These are phyloP conservation scores for Kwoniella dendrophila DNA, from an alignment of 768 basidiomycete genomes.

Conservation along the genomic window DNA sequence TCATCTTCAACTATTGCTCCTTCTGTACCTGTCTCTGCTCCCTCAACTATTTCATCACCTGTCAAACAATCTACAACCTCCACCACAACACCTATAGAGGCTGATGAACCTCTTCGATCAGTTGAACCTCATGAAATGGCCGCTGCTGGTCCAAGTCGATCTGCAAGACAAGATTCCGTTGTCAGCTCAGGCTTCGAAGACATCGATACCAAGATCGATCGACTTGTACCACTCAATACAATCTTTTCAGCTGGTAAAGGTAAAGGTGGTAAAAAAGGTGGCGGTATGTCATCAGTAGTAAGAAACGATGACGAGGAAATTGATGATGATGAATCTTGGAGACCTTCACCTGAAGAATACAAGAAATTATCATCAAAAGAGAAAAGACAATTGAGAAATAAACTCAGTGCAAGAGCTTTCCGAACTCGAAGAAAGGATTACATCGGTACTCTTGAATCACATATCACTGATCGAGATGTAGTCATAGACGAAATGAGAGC, in stretches of 20 bases:
- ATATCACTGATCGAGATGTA: conserved; percentile 87
- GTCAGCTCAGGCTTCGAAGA: conserved; percentile 25
- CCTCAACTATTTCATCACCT: conserved; percentile 3
- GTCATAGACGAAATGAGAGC: conserved; percentile 83
- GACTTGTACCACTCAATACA: conserved; percentile 42
- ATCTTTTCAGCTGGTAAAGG: conserved; percentile 55
- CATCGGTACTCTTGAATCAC: conserved; percentile 87
- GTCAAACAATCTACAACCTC: background rate
- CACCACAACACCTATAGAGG: conserved; percentile 20
- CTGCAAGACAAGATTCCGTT: conserved; percentile 23
- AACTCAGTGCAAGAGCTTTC: conserved; percentile 94
- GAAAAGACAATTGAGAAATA: conserved; percentile 93
- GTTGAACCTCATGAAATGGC: conserved; percentile 31
- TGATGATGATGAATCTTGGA: conserved; percentile 55
- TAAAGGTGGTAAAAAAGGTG: conserved; percentile 57
- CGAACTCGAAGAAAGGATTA: conserved; percentile 95
- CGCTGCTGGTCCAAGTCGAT: conserved; percentile 15
- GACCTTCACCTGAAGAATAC: conserved; percentile 76
- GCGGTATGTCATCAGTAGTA: conserved; percentile 54
- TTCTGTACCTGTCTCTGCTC: conserved; percentile 8
- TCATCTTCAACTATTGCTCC: background rate
- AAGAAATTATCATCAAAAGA: conserved; percentile 93
- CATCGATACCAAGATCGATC: conserved; percentile 30
- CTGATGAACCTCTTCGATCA: conserved; percentile 31
- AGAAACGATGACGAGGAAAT: conserved; percentile 50